Percentiles rank a stretch among this genome's conserved stretches.
Evolutionary conservation across 2,329 filamentous ascomycete genomes (phyloP).

Genomic region (Trichoderma sp.): DNA sequence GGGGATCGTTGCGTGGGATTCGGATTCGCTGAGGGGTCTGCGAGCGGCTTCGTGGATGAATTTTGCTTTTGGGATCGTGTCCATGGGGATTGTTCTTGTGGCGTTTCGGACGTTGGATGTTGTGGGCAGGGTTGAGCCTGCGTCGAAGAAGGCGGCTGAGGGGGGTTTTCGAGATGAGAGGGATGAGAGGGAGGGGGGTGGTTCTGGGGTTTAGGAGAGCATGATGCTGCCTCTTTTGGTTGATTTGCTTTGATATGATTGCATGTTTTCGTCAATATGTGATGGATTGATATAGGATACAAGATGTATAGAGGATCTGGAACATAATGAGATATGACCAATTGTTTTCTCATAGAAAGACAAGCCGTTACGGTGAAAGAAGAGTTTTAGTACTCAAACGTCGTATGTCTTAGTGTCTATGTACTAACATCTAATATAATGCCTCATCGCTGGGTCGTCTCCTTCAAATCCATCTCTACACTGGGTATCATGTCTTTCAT

Average conservation of each 20-base stretch:
- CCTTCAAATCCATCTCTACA: not conserved
- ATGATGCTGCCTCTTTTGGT: not conserved
- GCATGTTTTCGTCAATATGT: not conserved
- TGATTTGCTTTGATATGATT: not conserved
- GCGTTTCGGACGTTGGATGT: conserved; percentile 57
- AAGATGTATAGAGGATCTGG: not conserved
- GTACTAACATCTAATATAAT: conserved; percentile 6
- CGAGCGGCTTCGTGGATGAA: conserved; percentile 57
- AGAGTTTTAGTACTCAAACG: too few relatives aligned
- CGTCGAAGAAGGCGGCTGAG: conserved; percentile 21
- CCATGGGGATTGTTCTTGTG: conserved; percentile 49
- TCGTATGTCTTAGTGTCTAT: not conserved
- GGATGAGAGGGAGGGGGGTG: not conserved
- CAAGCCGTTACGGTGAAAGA: too few relatives aligned
- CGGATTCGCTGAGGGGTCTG: conserved; percentile 51
- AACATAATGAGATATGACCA: too few relatives aligned
- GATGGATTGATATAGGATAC: not conserved
- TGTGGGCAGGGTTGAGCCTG: conserved; percentile 47
- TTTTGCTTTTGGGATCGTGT: conserved; percentile 50
- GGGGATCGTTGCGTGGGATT: conserved; percentile 47
- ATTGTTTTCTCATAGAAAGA: too few relatives aligned
- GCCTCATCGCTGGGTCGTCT: not conserved
- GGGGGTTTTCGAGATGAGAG: not conserved
- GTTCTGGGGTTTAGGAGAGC: too few relatives aligned
- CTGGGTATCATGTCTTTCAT: conserved; percentile 25